A percentile compares a stretch with the other conserved stretches of the same genome.
Conservation (phyloP, 768 basidiomycete species). For the Neoboletus magnificus region DNA sequence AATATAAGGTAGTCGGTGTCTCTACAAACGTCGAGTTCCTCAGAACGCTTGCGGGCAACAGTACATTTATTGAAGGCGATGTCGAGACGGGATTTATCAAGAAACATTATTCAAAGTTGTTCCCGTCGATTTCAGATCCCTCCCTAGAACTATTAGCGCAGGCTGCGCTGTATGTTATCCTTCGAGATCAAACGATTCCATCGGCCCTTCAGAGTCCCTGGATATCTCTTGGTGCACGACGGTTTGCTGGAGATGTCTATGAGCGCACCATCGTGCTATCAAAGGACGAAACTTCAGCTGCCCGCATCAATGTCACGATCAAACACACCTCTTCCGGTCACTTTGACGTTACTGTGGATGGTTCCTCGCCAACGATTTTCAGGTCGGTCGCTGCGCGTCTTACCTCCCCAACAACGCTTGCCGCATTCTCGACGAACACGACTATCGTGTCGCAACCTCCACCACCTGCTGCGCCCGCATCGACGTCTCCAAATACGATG, state of each 20-base stretch:
- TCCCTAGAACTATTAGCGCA: slow-evolving; percentile 67
- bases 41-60: slow-evolving; percentile 69
- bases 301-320: slow-evolving; percentile 39
- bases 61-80: slow-evolving; percentile 71
- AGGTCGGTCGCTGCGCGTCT: slow-evolving; percentile 54
- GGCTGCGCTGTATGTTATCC: slow-evolving; percentile 71
- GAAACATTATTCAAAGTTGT: slow-evolving; percentile 84
- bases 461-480: slow-evolving; percentile 49
- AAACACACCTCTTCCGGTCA: slow-evolving; percentile 40
- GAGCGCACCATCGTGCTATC: slow-evolving; percentile 62
- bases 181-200: slow-evolving; percentile 52
- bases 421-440: slow-evolving; percentile 47
- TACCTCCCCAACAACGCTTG: slow-evolving; percentile 51
- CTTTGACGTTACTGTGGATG: slow-evolving; percentile 53
- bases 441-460: slow-evolving; percentile 75
- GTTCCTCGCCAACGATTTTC: slow-evolving; percentile 36
- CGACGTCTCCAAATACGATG: slow-evolving; percentile 52
- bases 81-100: slow-evolving; percentile 93
- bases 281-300: slow-evolving; percentile 45
- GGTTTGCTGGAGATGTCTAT: slow-evolving; percentile 74
- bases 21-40: slow-evolving; percentile 92
- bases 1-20: slow-evolving; percentile 89
- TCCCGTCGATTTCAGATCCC: slow-evolving; percentile 61
- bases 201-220: slow-evolving; percentile 52
- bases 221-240: slow-evolving; percentile 64